Percentiles rank a stretch among this genome's conserved stretches.
Evolutionary conservation across 2,329 filamentous ascomycete genomes (phyloP).

Genomic region (Pseudogymnoascus sp.): DNA sequence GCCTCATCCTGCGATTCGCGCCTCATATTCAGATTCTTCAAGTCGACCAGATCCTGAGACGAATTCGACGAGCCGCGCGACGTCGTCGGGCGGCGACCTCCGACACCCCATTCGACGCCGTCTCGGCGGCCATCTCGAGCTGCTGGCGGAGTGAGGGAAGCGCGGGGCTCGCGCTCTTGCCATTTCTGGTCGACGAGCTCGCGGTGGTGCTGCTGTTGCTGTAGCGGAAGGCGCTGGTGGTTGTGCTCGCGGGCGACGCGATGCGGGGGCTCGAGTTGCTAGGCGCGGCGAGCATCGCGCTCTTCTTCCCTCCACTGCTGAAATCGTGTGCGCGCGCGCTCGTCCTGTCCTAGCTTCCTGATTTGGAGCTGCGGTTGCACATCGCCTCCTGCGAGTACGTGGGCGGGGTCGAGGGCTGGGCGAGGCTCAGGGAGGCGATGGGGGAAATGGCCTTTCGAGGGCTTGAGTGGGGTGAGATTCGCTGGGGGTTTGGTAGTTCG

Average conservation of each 20-base stretch:
- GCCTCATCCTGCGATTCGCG: background rate
- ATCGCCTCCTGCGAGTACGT: slow-evolving; percentile 2
- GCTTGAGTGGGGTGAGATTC: background rate
- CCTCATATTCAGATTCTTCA: slow-evolving; percentile 10
- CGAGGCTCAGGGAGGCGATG: background rate
- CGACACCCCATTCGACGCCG: background rate
- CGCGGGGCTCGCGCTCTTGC: background rate
- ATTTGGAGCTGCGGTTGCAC: slow-evolving; percentile 1
- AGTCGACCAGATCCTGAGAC: background rate
- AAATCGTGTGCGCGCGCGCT: background rate
- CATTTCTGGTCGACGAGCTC: slow-evolving; percentile 1
- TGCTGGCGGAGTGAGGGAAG: background rate
- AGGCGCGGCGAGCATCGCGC: slow-evolving; percentile 3
- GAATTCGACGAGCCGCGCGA: background rate
- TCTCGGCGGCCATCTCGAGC: background rate
- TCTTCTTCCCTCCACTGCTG: background rate
- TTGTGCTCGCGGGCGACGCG: background rate
- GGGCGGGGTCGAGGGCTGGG: slow-evolving; percentile 1
- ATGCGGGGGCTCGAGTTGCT: slow-evolving; percentile 1
- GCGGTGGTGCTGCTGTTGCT: slow-evolving; percentile 7
- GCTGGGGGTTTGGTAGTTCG: background rate
- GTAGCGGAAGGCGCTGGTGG: background rate
- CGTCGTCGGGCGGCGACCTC: background rate
- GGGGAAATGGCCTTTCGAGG: background rate
- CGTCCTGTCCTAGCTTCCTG: slow-evolving; percentile 6